Conservation (phyloP, 805 yeast genomes). For the Metschnikowia koreensis region DNA sequence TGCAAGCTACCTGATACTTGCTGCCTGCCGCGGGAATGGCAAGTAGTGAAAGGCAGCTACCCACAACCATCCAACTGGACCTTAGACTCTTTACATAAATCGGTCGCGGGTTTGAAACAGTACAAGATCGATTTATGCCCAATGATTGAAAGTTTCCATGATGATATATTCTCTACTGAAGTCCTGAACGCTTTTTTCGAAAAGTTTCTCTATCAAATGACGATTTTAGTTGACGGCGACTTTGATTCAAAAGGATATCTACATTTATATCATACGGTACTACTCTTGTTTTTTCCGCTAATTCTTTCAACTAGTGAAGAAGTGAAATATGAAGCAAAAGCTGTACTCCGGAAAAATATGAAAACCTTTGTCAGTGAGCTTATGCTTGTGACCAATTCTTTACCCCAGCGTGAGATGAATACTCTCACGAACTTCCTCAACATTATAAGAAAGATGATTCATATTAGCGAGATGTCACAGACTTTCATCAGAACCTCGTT, state of each 20-base stretch:
- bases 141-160: not conserved
- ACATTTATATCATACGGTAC: not conserved
- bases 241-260: not conserved
- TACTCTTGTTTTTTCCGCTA: not conserved
- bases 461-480: no score
- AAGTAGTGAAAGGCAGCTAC: not conserved
- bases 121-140: not conserved
- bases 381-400: no score
- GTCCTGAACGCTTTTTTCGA: not conserved
- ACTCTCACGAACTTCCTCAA: no score
- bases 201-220: not conserved
- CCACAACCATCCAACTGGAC: not conserved
- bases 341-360: not conserved
- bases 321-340: not conserved
- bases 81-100: not conserved
- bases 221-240: not conserved
- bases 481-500: no score
- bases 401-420: no score
- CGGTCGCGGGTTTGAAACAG: not conserved
- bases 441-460: no score
- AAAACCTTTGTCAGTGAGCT: not conserved
- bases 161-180: not conserved
- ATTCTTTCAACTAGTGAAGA: not conserved
- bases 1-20: not conserved
- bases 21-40: not conserved